phyloP scores from a whole-genome alignment of 75 land plant genomes.

The Chamaecyparis obtusa region DNA sequence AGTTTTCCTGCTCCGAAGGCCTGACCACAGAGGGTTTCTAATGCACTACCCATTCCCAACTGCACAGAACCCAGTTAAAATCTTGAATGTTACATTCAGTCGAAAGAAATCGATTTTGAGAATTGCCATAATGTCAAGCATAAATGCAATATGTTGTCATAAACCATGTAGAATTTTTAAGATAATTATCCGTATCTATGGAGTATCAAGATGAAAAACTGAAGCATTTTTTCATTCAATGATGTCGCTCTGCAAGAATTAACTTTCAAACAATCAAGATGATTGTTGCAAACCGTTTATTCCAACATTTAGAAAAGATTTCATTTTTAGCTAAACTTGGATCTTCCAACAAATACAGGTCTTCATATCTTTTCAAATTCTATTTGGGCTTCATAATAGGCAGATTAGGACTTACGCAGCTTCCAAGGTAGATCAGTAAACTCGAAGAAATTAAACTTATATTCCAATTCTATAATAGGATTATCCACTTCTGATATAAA shows the following conservation, averaged over 20 bases:
- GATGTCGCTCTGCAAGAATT: background rate
- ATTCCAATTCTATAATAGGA: background rate
- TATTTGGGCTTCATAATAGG: no score
- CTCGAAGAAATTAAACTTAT: background rate
- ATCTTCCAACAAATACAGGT: no score
- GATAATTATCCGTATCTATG: background rate
- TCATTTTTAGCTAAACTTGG: no score
- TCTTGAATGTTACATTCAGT: background rate
- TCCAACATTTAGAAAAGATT: no score
- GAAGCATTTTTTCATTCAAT: background rate
- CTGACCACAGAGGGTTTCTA: slow-evolving; percentile 8
- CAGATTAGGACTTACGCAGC: no score
- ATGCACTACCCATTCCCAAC: no score
- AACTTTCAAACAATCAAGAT: background rate
- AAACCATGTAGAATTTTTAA: background rate
- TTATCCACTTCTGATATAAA: background rate
- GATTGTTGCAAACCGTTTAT: no score
- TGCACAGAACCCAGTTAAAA: background rate
- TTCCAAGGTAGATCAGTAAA: no score
- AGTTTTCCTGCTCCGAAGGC: slow-evolving; percentile 81
- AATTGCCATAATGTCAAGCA: background rate
- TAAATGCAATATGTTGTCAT: background rate
- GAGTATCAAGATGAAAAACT: background rate
- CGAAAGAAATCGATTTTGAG: background rate
- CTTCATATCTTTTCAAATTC: no score